Evolutionary conservation across 2,329 filamentous ascomycete genomes (phyloP), one percentile per base, ranked within the genome.

Genomic region (Fusarium tupiense): DNA sequence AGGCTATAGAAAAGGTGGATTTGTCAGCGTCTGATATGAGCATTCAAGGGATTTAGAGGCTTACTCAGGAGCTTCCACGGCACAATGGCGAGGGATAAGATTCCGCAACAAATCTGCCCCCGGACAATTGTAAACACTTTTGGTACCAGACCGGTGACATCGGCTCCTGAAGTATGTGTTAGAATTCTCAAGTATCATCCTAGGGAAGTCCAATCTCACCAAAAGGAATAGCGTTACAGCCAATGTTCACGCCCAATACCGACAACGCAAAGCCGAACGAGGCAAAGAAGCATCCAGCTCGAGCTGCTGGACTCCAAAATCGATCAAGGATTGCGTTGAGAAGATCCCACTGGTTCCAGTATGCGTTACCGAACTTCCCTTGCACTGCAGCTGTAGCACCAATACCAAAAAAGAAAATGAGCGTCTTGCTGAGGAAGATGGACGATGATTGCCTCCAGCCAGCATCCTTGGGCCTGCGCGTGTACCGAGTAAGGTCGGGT

Each of bases 341-440:
- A 12, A 83, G 69, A 46, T 82, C 81, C 75, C 82, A 83, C 13
- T 80, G 74, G 40, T 83, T 83, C 82, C 82, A 83, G 69, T 82
- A 82, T 8, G 70, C 79, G 49, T 76, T 68, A 5, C 82, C 82
- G 72, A 80, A 83, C 17, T 77, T 78, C 10, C 78, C 79, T 53
- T 82, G 78, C 20, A 84, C 77, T 9, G 72, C 80, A 5, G 53
- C 53, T 17, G 53, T 56, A 29, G 53, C 35, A 29, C 35, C 53
- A 41, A 56, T 38, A 5, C 53, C 53, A 11, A 56, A 31, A 24
- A 56, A 56, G 53, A 56, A 56, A 31, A 56, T 40, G 19, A 56
- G 24, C 3, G 26, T 40, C 10, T 38, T 40, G 19, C 35, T 40
- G 20, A 56, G 14, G 26, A 56, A 56, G 35, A 56, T 40, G 22